Conservation (phyloP, 345 rosid genomes). For the Clarkia xantiana region DNA sequence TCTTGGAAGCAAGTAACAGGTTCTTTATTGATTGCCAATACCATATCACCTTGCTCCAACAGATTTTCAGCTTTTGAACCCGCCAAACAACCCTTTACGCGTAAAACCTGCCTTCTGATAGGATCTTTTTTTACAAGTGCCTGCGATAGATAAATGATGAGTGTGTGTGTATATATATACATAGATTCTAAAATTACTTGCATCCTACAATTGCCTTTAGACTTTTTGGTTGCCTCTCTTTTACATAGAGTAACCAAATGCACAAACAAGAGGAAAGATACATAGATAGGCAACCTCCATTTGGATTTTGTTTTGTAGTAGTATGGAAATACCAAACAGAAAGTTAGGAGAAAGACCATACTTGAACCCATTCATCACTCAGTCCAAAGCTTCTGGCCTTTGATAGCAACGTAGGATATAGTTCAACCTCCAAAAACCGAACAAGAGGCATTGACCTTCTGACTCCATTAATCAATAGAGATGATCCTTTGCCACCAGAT, state of each 20-base stretch:
- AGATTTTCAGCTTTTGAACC: constrained; percentile 82
- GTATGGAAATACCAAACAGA: too few relatives aligned
- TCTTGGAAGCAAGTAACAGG: constrained; percentile 86
- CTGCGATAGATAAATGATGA: constrained; percentile 20
- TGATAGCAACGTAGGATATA: constrained; percentile 80
- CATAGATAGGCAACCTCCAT: too few relatives aligned
- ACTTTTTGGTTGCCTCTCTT: too few relatives aligned
- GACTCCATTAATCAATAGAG: constrained; percentile 71
- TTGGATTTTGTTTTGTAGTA: too few relatives aligned
- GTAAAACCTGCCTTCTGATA: constrained; percentile 69
- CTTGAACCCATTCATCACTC: constrained; percentile 72
- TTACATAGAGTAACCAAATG: too few relatives aligned
- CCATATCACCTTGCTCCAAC: constrained; percentile 89
- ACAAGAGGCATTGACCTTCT: constrained; percentile 78
- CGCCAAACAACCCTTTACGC: constrained; percentile 84
- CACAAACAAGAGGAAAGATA: too few relatives aligned
- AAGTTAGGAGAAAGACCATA: neutral
- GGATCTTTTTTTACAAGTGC: constrained; percentile 81
- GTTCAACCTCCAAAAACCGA: constrained; percentile 82
- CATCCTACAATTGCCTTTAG: too few relatives aligned
- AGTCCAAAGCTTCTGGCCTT: constrained; percentile 88
- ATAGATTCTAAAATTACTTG: too few relatives aligned
- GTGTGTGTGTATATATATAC: too few relatives aligned
- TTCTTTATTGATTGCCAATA: constrained; percentile 72
- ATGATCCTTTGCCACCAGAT: constrained; percentile 52